Percentiles rank a stretch among this genome's conserved stretches.
Evolutionary conservation across 805 yeast genomes (phyloP).

Genomic region (Candida manassasensis): DNA sequence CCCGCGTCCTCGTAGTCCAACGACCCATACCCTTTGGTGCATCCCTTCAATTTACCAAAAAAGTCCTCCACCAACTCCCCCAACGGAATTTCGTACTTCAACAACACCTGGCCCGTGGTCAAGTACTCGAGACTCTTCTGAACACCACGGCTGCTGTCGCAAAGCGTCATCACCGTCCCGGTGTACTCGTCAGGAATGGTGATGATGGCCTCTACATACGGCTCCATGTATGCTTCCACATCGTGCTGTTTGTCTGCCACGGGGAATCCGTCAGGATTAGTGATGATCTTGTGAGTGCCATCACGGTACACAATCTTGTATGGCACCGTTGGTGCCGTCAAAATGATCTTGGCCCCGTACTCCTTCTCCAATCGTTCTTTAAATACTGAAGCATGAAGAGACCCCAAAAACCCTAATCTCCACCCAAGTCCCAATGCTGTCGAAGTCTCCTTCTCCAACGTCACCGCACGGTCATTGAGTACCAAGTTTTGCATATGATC

Average conservation of each 20-base stretch:
- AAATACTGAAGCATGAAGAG: conserved; percentile 92
- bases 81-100: conserved; percentile 78
- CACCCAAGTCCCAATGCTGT: conserved; percentile 96
- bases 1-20: conserved; percentile 94
- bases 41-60: conserved; percentile 87
- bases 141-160: conserved; percentile 78
- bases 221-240: conserved; percentile 63
- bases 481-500: conserved; percentile 87
- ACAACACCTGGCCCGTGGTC: conserved; percentile 72
- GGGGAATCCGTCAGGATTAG: conserved; percentile 94
- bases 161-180: conserved; percentile 80
- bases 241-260: conserved; percentile 45
- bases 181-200: conserved; percentile 86
- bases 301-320: conserved; percentile 68
- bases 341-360: conserved; percentile 86
- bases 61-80: conserved; percentile 92
- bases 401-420: conserved; percentile 93
- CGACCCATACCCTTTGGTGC: conserved; percentile 89
- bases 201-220: conserved; percentile 85
- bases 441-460: conserved; percentile 84
- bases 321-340: conserved; percentile 96
- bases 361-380: conserved; percentile 88
- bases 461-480: conserved; percentile 86
- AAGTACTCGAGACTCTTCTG: conserved; percentile 77
- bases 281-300: conserved; percentile 60